Conservation (phyloP, 2,329 filamentous ascomycete species). For the Microcyclosporella mali region DNA sequence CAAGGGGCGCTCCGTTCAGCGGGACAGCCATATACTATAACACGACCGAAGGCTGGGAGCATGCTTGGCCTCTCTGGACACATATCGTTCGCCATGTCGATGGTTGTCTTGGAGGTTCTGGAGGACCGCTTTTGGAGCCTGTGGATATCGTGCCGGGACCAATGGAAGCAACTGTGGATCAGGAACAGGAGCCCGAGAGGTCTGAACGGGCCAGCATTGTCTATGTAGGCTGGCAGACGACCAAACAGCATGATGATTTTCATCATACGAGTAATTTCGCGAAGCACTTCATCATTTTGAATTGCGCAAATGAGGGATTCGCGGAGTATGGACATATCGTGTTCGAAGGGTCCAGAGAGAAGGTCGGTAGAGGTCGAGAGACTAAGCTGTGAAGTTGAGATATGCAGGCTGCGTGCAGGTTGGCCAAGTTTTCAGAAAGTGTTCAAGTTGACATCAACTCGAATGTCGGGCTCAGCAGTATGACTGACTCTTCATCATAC, state of each 20-base stretch:
- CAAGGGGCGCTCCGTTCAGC: conserved; percentile 9
- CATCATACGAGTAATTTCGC: conserved; percentile 11
- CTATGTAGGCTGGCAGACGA: conserved; percentile 10
- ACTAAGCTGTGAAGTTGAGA: conserved; percentile 1
- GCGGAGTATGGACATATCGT: conserved; percentile 8
- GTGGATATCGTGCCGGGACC: conserved; percentile 7
- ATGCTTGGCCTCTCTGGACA: conserved; percentile 14
- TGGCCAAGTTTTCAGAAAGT: too few species aligned
- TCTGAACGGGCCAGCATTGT: conserved; percentile 9
- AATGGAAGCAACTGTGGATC: background rate
- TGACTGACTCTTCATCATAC: too few species aligned
- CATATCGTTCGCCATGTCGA: conserved; percentile 10
- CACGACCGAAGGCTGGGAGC: conserved; percentile 6
- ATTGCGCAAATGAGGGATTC: conserved; percentile 11
- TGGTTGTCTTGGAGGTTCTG: conserved; percentile 11
- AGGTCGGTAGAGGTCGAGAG: background rate
- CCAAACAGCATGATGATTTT: conserved; percentile 10
- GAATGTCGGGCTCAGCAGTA: too few species aligned
- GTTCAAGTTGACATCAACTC: too few species aligned
- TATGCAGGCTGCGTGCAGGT: too few species aligned
- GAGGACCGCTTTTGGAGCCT: conserved; percentile 8
- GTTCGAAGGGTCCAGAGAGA: conserved; percentile 2
- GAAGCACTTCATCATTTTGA: conserved; percentile 8
- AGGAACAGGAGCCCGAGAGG: background rate
- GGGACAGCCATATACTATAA: conserved; percentile 13